phyloP scores from a whole-genome alignment of 2,329 filamentous ascomycete genomes.

The Sphaerulina populicola region DNA sequence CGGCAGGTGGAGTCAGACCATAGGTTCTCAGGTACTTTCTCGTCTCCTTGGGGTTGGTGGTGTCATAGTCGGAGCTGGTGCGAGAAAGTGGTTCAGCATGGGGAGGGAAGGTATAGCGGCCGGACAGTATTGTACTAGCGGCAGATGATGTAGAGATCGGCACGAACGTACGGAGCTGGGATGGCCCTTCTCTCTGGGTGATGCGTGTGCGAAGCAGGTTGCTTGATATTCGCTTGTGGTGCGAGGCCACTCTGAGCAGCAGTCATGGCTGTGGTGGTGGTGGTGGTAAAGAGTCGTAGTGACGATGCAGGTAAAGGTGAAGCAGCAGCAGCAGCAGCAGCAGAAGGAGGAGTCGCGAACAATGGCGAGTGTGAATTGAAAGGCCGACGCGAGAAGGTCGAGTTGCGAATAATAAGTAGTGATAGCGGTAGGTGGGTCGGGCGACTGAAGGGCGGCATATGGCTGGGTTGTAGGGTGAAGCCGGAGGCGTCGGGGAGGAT shows the following conservation, averaged over 20 bases:
- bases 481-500: constrained; percentile 6
- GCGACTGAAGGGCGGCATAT: constrained; percentile 5
- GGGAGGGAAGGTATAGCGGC: neutral
- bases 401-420: neutral
- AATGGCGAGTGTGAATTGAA: neutral
- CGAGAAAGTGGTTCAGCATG: constrained; percentile 9
- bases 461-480: constrained; percentile 1
- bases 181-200: constrained; percentile 29
- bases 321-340: neutral
- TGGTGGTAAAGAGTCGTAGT: constrained; percentile 3
- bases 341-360: constrained; percentile 1
- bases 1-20: constrained; percentile 44
- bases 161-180: constrained; percentile 20
- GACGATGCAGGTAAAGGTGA: neutral
- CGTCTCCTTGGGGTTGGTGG: constrained; percentile 42
- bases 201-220: constrained; percentile 24
- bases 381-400: constrained; percentile 1
- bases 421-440: constrained; percentile 1
- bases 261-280: constrained; percentile 3
- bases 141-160: neutral
- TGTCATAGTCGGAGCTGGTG: constrained; percentile 39
- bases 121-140: neutral
- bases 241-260: constrained; percentile 17
- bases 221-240: constrained; percentile 32
- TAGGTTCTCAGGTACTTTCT: constrained; percentile 46